A percentile compares a stretch with the other conserved stretches of the same genome.
These are phyloP conservation scores for Tolypocladium inflatum DNA, from an alignment of 2,329 filamentous ascomycete species.

Conservation along the genomic window DNA sequence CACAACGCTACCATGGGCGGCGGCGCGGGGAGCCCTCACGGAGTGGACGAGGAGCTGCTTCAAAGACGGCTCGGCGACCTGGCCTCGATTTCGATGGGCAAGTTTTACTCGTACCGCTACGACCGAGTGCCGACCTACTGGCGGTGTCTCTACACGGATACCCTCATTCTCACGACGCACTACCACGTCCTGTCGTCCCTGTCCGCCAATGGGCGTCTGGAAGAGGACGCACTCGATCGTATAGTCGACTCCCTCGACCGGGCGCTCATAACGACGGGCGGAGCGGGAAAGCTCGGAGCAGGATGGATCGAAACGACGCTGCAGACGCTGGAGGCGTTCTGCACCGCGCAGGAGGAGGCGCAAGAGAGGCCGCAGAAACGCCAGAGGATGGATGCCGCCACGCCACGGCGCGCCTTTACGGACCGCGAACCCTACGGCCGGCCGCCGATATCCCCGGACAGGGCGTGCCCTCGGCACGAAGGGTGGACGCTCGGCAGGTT, in stretches of 20 bases:
- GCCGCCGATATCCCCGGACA: slow-evolving; percentile 13
- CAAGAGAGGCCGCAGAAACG: slow-evolving; percentile 13
- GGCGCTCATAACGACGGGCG: slow-evolving; percentile 66
- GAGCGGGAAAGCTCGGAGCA: slow-evolving; percentile 41
- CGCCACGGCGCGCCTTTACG: slow-evolving; percentile 12
- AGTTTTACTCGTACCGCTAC: slow-evolving; percentile 62
- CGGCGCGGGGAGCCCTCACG: background rate
- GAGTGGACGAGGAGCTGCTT: slow-evolving; percentile 16
- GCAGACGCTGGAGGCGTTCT: slow-evolving; percentile 25
- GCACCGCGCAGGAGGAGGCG: slow-evolving; percentile 4
- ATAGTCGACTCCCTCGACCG: slow-evolving; percentile 63
- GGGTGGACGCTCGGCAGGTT: slow-evolving; percentile 49
- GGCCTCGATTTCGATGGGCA: slow-evolving; percentile 49
- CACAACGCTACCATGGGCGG: slow-evolving; percentile 7
- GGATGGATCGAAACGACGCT: slow-evolving; percentile 43
- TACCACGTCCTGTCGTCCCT: slow-evolving; percentile 16
- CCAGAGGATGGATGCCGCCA: background rate
- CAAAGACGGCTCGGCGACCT: slow-evolving; percentile 43
- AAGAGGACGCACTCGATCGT: slow-evolving; percentile 31
- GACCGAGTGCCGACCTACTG: slow-evolving; percentile 57
- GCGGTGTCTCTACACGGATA: slow-evolving; percentile 63
- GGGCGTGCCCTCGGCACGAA: slow-evolving; percentile 16
- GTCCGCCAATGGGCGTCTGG: background rate
- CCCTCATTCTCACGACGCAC: slow-evolving; percentile 53
- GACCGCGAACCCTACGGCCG: slow-evolving; percentile 17